Percentiles rank a stretch among this genome's conserved stretches.
Conservation (phyloP, 768 basidiomycete genomes). For the Leccinum obscurum region DNA sequence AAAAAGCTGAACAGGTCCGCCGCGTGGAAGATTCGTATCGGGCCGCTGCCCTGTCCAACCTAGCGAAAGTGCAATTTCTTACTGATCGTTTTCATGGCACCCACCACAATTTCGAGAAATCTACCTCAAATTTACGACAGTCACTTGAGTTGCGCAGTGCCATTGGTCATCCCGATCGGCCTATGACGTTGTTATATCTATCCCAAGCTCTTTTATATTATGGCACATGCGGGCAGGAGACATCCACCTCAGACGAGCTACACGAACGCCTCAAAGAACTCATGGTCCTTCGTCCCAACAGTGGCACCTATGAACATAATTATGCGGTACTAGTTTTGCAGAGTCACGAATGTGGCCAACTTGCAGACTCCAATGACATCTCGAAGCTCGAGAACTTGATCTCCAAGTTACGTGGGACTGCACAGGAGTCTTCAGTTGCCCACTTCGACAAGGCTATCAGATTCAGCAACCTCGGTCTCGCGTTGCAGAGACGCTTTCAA, state of each 20-base stretch:
- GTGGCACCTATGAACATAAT: not conserved
- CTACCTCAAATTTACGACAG: constrained; percentile 1
- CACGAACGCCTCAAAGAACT: not conserved
- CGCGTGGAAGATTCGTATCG: too few relatives aligned
- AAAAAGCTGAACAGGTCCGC: too few relatives aligned
- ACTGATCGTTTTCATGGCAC: not conserved
- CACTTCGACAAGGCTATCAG: constrained; percentile 2
- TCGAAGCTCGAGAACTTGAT: not conserved
- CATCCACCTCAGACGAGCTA: not conserved
- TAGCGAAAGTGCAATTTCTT: constrained; percentile 12
- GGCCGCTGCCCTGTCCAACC: constrained; percentile 11
- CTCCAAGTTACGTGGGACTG: not conserved
- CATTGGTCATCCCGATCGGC: constrained; percentile 6
- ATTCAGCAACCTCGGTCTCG: constrained; percentile 4
- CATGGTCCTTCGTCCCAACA: not conserved
- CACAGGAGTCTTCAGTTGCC: not conserved
- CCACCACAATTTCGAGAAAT: not conserved
- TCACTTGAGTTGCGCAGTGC: constrained; percentile 6
- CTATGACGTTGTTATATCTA: constrained; percentile 8
- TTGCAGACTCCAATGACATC: not conserved
- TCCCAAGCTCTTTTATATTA: constrained; percentile 13
- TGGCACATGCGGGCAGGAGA: not conserved
- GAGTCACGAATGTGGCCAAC: not conserved
- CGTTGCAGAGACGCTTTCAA: constrained; percentile 3
- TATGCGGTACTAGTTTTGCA: constrained; percentile 5